A percentile compares a stretch with the other conserved stretches of the same genome.
Conservation (phyloP, 805 yeast genomes). For the Lipomyces chichibuensis region DNA sequence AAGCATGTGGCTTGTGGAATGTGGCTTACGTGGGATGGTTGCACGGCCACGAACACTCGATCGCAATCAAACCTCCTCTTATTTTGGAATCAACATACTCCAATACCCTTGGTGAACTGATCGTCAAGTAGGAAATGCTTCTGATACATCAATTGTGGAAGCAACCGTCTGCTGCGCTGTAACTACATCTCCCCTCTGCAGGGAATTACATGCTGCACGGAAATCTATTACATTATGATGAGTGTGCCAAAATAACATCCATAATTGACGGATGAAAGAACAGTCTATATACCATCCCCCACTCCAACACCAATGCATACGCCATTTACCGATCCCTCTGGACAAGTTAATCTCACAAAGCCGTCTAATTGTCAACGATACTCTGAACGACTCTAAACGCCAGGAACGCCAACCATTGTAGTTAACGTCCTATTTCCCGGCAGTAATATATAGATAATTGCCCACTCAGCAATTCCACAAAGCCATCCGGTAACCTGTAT, state of each 20-base stretch:
- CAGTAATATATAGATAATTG: constrained; percentile 24
- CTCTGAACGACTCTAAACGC: constrained; percentile 12
- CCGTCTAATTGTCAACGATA: background rate
- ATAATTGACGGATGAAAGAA: too few relatives aligned
- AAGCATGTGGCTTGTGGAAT: background rate
- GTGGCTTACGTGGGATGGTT: background rate
- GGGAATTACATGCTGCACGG: too few relatives aligned
- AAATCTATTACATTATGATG: too few relatives aligned
- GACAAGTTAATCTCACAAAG: background rate
- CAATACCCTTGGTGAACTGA: background rate
- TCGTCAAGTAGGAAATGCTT: too few relatives aligned
- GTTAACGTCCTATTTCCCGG: constrained; percentile 16
- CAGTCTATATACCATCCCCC: background rate
- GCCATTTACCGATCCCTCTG: background rate
- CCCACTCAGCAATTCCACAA: constrained; percentile 29
- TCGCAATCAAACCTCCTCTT: too few relatives aligned
- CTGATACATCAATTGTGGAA: too few relatives aligned
- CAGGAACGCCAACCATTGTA: constrained; percentile 28
- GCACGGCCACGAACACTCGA: background rate
- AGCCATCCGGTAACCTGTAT: constrained; percentile 34
- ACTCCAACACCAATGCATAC: background rate
- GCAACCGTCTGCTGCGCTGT: too few relatives aligned
- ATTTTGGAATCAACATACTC: too few relatives aligned
- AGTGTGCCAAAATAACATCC: too few relatives aligned
- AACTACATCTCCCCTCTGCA: too few relatives aligned